phyloP scores from a whole-genome alignment of 345 rosid genomes.

The Corchorus olitorius region DNA sequence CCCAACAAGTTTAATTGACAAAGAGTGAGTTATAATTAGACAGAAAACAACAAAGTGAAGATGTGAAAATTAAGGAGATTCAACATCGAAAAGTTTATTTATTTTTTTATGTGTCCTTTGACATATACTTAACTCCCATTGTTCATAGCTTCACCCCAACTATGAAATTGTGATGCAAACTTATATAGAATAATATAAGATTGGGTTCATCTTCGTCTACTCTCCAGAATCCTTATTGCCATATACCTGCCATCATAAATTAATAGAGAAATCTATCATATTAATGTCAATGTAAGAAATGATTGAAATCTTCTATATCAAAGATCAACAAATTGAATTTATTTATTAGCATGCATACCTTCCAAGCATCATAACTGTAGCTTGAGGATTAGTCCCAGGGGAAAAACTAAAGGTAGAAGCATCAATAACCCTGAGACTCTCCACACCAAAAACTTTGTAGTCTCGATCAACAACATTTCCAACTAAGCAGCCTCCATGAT shows the following conservation, averaged over 20 bases:
- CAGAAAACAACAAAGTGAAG: too few species aligned
- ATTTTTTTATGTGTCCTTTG: background rate
- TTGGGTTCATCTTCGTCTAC: background rate
- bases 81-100: background rate
- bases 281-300: too few species aligned
- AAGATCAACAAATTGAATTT: background rate
- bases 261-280: background rate
- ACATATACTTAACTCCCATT: background rate
- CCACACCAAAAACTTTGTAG: constrained; percentile 53
- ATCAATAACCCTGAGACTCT: constrained; percentile 57
- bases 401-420: constrained; percentile 59
- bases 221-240: constrained; percentile 40
- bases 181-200: background rate
- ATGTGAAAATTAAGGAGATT: too few species aligned
- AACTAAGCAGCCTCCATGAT: constrained; percentile 75
- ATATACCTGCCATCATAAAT: constrained; percentile 37
- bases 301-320: too few species aligned
- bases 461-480: constrained; percentile 59
- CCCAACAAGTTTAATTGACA: too few species aligned
- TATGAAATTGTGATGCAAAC: background rate
- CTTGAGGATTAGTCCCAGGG: constrained; percentile 78
- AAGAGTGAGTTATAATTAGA: too few species aligned
- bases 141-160: background rate
- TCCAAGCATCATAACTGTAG: constrained; percentile 84
- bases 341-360: constrained; percentile 36